phyloP scores from a whole-genome alignment of 1,284 basidiomycete genomes.

The Chalciporus sp. region DNA sequence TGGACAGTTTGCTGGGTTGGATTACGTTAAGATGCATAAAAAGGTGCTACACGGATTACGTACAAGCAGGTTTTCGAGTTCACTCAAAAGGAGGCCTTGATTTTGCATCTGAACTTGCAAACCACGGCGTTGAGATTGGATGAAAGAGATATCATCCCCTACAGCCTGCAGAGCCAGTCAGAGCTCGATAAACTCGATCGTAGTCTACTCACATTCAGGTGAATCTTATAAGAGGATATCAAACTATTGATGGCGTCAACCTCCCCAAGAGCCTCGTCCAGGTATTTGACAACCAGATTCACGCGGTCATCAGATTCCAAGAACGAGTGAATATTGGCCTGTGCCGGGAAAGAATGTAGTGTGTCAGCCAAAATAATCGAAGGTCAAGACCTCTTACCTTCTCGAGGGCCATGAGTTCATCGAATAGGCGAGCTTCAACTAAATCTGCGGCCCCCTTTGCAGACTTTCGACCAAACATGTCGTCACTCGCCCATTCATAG shows the following conservation, averaged over 20 bases:
- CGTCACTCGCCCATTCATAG: constrained; percentile 90
- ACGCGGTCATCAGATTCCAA: constrained; percentile 92
- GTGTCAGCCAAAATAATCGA: constrained; percentile 3
- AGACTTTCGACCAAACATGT: constrained; percentile 62
- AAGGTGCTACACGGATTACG: constrained; percentile 22
- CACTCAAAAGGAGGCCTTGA: constrained; percentile 80
- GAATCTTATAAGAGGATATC: constrained; percentile 91
- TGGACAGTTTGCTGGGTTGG: constrained; percentile 84
- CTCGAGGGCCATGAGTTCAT: constrained; percentile 88
- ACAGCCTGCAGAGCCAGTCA: constrained; percentile 65
- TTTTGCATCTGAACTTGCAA: constrained; percentile 98
- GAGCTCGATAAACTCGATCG: neutral
- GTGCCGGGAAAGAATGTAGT: constrained; percentile 1
- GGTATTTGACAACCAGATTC: constrained; percentile 81
- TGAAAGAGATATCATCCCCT: constrained; percentile 91
- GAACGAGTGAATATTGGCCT: constrained; percentile 96
- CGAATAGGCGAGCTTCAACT: constrained; percentile 83
- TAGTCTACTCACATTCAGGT: constrained; percentile 74
- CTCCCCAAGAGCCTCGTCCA: constrained; percentile 86
- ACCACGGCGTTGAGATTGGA: constrained; percentile 96
- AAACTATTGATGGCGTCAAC: constrained; percentile 86
- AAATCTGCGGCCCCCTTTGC: constrained; percentile 80
- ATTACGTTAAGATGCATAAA: constrained; percentile 7
- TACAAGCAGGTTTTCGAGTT: constrained; percentile 85
- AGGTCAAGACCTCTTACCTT: constrained; percentile 56